Evolutionary conservation across 2,329 filamentous ascomycete species (phyloP).

Genomic region (Scortechinia acanthostroma): DNA sequence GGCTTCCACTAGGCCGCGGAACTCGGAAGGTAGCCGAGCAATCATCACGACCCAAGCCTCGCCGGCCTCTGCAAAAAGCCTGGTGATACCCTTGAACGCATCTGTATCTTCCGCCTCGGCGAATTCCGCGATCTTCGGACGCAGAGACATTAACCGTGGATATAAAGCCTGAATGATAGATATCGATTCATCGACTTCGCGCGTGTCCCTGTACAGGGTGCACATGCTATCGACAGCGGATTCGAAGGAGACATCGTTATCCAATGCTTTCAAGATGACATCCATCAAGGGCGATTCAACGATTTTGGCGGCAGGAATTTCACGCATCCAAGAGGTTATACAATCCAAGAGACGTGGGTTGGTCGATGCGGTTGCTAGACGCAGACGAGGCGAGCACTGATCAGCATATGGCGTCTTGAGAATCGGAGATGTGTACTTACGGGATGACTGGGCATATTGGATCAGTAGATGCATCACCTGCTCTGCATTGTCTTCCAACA

Average conservation of each 20-base stretch:
- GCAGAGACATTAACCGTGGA: conserved; percentile 70
- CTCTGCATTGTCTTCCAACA: conserved; percentile 82
- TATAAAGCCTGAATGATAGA: conserved; percentile 76
- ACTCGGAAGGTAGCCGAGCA: conserved; percentile 73
- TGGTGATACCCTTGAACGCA: conserved; percentile 78
- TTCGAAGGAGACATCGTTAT: conserved; percentile 72
- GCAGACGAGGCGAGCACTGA: not conserved
- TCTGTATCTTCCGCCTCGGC: conserved; percentile 79
- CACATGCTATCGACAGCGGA: conserved; percentile 88
- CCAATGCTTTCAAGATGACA: conserved; percentile 71
- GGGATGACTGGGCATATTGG: conserved; percentile 84
- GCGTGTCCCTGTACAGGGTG: conserved; percentile 82
- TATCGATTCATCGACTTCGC: conserved; percentile 85
- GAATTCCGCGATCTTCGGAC: conserved; percentile 68
- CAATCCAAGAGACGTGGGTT: conserved; percentile 91
- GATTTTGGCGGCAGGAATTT: conserved; percentile 78
- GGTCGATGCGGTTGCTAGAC: conserved; percentile 64
- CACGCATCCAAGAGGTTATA: conserved; percentile 91
- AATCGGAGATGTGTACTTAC: conserved; percentile 39
- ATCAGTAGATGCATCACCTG: conserved; percentile 82
- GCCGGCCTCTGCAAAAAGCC: conserved; percentile 85
- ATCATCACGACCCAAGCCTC: conserved; percentile 92
- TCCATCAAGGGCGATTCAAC: conserved; percentile 80
- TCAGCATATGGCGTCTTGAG: not conserved
- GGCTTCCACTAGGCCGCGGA: conserved; percentile 78